Base-by-base conservation (phyloP, 2,329 filamentous ascomycete species). In the Botryotinia convoluta region DNA sequence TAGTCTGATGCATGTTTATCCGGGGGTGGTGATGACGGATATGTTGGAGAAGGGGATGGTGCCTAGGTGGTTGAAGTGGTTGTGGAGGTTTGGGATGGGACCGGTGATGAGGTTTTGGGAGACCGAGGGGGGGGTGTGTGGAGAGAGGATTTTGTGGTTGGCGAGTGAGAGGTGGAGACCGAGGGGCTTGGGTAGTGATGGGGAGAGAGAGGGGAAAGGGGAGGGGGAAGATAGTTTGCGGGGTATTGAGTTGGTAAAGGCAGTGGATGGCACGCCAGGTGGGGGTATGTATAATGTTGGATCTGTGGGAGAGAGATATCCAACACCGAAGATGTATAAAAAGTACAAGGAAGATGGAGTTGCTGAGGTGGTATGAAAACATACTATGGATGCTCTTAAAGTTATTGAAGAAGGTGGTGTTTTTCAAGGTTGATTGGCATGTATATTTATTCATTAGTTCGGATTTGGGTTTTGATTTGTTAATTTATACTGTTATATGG, bases 261-360 rank as follows among this genome's bases (percentile, higher is more conserved):
- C 16, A 26, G 37, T 12, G 16, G 39, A 45, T 37, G 37, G 37
- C 9, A 45, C 37, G 26, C 8, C 14, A 20, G 44, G 35, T 39
- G 48, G 35, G 42, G 65, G 45, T 26, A 20, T 29, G 29, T 57
- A 68, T 57, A 57, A 57, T 57, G 48, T 42, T 57, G 37, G 48
- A 54, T 35, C 44, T 20, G 48, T 29, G 20, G 65, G 65, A 18
- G 65, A 69, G 20, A 51, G 35, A 20, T 37, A 42, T 16, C 48
- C 65, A 37, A 69, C 45, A 29, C 48, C 65, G 14, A 69, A 69
- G 6, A 69, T 39, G 44, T 69, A 69, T 57, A 14, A 12, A 5
- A 57, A 42, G 35, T n/a, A 42, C n/a, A 51, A 37, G 48, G 35
- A 35, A 6, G 45, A 51, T 37, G 65, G 48, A 3, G 48, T 32